Base-by-base conservation (phyloP, 208 protist genomes). In the Trypanosoma platydactyli region DNA sequence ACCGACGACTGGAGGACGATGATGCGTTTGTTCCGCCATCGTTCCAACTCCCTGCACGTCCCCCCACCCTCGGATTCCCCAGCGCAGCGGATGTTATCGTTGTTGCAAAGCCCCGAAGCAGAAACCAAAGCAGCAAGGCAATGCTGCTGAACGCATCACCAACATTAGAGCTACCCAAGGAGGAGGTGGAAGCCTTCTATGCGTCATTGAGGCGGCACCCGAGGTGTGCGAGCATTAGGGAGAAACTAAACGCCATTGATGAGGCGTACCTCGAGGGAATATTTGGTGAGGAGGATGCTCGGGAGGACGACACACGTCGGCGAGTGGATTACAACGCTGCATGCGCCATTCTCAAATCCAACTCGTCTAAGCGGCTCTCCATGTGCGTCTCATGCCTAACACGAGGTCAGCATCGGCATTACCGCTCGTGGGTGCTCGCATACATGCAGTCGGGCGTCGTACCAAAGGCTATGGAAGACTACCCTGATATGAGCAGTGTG, bases 331-430 rank as follows among this genome's bases (percentile, higher is more conserved):
- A 83, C 48, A 66, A 66, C n/a, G 58, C 60, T 30, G 68, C 67
- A 6, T 58, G 59, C 15, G 64, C 56, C 44, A 44, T 65, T 18
- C 50, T 79, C 4, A 61, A 62, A 25, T 49, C 53, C 20, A 64
- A 64, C 27, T 61, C 73, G 15, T 71, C 68, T n/a, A 53, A 63
- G 12, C 48, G 70, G 22, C 70, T 77, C 20, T 71, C 68, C 18
- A 77, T 71, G 25, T 89, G 83, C 64, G 68, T 72, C 57, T 87
- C 86, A 22, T 89, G 79, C 50, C 60, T 92, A 1, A 89, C 86
- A 22, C 58, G 52, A 16, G 86, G 86, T 9, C 86, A 92, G 74
- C 83, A 89, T 48, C 73, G 40, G 30, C 81, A 80, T 40, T 92
- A 89, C 62, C 74, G 66, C 18, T 49, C 68, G 1, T 52, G 79